phyloP scores from a whole-genome alignment of 495 filamentous ascomycete species.

The Aspergillus indologenus region DNA sequence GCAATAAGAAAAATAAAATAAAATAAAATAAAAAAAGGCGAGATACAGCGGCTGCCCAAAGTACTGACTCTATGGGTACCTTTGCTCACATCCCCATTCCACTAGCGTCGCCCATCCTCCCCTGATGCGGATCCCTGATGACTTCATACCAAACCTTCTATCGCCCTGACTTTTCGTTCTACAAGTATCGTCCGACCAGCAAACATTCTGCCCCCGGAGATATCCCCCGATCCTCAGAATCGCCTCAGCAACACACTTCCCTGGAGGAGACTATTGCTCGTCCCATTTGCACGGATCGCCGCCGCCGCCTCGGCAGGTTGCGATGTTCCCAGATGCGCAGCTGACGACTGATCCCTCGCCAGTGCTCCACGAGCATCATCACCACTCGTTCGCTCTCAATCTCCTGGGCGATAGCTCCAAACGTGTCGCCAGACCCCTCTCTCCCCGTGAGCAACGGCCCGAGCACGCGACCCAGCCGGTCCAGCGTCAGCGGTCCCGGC shows the following conservation, averaged over 20 bases:
- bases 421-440: conserved; percentile 14
- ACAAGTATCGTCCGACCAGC: neutral
- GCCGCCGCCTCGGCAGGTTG: neutral
- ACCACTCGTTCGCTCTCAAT: conserved; percentile 34
- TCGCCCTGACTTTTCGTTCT: neutral
- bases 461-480: conserved; percentile 32
- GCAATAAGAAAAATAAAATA: no score
- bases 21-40: no score
- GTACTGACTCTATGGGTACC: no score
- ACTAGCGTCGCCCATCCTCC: neutral
- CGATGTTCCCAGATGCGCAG: conserved; percentile 28
- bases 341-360: conserved; percentile 33
- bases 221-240: neutral
- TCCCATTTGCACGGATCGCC: neutral
- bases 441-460: conserved; percentile 32
- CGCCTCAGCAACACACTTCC: neutral
- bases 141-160: neutral
- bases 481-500: conserved; percentile 20
- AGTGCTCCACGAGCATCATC: conserved; percentile 33
- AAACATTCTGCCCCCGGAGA: neutral
- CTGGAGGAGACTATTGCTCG: neutral
- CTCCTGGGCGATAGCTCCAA: conserved; percentile 25
- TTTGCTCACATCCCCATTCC: no score
- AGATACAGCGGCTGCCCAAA: no score
- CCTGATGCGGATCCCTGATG: neutral